Conservation (phyloP, 805 yeast genomes). For the Kuraishia cidri region DNA sequence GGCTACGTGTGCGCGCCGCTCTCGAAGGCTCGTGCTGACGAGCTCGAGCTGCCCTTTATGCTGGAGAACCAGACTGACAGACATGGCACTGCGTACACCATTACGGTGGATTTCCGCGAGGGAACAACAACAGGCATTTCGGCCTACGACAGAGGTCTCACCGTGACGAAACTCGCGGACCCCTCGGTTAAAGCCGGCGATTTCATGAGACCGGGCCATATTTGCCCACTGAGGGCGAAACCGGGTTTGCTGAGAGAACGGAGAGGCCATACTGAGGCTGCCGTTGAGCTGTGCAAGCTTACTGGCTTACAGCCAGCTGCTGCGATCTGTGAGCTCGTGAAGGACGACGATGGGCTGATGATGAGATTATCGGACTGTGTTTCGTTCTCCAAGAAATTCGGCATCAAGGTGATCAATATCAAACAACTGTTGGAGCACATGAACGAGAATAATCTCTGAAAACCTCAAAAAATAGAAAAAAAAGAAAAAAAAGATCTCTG, state of each 20-base stretch:
- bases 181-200: slow-evolving; percentile 46
- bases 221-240: slow-evolving; percentile 86
- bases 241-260: slow-evolving; percentile 76
- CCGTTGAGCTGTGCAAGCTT: slow-evolving; percentile 75
- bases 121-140: slow-evolving; percentile 97
- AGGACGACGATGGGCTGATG: slow-evolving; percentile 92
- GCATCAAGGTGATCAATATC: slow-evolving; percentile 27
- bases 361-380: slow-evolving; percentile 86
- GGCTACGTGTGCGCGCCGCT: slow-evolving; percentile 95
- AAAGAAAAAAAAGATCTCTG: not conserved
- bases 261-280: slow-evolving; percentile 97
- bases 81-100: slow-evolving; percentile 95
- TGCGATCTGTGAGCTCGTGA: slow-evolving; percentile 88
- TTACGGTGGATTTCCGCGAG: slow-evolving; percentile 76
- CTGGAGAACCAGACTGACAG: slow-evolving; percentile 57
- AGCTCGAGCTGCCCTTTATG: slow-evolving; percentile 75
- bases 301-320: slow-evolving; percentile 80
- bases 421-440: slow-evolving; percentile 30
- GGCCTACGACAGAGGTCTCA: slow-evolving; percentile 87
- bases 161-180: slow-evolving; percentile 65
- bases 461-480: not conserved
- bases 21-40: slow-evolving; percentile 68
- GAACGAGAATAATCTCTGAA: slow-evolving; percentile 10
- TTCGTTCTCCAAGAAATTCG: slow-evolving; percentile 51
- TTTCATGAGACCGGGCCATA: slow-evolving; percentile 89